A percentile compares a stretch with the other conserved stretches of the same genome.
Evolutionary conservation across 2,329 filamentous ascomycete species (phyloP).

Genomic region (Talaromyces sp.): DNA sequence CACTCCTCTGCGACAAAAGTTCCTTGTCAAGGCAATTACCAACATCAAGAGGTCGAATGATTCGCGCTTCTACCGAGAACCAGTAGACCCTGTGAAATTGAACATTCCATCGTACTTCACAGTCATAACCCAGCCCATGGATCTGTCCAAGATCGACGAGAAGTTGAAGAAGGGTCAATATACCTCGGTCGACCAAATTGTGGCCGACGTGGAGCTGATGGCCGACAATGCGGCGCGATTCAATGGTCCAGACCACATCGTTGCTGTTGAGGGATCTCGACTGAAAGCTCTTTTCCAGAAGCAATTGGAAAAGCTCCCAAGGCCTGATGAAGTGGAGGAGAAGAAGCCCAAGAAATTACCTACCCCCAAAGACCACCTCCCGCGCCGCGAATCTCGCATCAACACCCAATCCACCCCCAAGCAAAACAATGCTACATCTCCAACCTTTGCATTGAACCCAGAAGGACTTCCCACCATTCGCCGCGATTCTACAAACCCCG

Average conservation of each 20-base stretch:
- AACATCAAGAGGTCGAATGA: slow-evolving; percentile 77
- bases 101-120: slow-evolving; percentile 68
- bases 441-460: slow-evolving; percentile 68
- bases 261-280: slow-evolving; percentile 63
- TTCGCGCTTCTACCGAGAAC: slow-evolving; percentile 67
- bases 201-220: slow-evolving; percentile 69
- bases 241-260: slow-evolving; percentile 72
- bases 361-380: slow-evolving; percentile 36
- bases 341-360: slow-evolving; percentile 50
- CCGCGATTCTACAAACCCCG: slow-evolving; percentile 72
- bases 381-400: slow-evolving; percentile 45
- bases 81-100: slow-evolving; percentile 72
- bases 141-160: slow-evolving; percentile 74
- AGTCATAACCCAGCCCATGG: slow-evolving; percentile 73
- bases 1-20: slow-evolving; percentile 39
- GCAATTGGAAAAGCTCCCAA: slow-evolving; percentile 56
- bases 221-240: slow-evolving; percentile 73
- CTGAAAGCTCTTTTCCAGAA: slow-evolving; percentile 56
- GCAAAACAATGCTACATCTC: slow-evolving; percentile 21
- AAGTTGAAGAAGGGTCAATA: slow-evolving; percentile 71
- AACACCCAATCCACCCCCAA: slow-evolving; percentile 38
- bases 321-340: slow-evolving; percentile 54
- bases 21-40: slow-evolving; percentile 32
- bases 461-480: slow-evolving; percentile 77
- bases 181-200: slow-evolving; percentile 63